Base-by-base conservation (phyloP, 2,329 filamentous ascomycete species). In the Dendryphion nanum region DNA sequence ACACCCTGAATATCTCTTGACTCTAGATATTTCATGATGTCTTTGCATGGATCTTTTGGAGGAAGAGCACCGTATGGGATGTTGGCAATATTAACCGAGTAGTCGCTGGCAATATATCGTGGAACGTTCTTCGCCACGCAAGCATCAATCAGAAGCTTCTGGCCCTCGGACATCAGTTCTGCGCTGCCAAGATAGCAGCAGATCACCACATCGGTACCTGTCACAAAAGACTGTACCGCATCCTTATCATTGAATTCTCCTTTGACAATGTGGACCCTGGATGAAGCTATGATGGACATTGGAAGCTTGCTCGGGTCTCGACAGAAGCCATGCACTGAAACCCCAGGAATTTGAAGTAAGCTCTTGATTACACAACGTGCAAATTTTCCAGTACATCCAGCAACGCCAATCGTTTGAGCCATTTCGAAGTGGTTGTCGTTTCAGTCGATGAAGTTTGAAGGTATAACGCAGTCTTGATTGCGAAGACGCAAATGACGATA, bases 81-180 rank as follows among this genome's bases (percentile, higher is more conserved):
- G 38, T 64, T 66, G n/a, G 56, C 62, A 37, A 62, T 72, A 37
- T 72, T 69, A 13, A 72, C 18, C 0, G 57, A 42, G 45, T 54
- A 73, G 48, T 72, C 69, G 23, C 63, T 64, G 3, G 68, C 66
- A 7, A 72, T 46, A 41, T 70, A 72, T 2, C 69, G 57, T 14
- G 58, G 45, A 6, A 71, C 66, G 1, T 48, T 44, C 2, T 53
- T 56, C 2, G 41, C 52, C 2, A 63, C 62, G 40, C 66, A 69
- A 2, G 63, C 60, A 40, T 72, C 68, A 19, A 72, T 64, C 5
- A 73, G 57, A 0, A 51, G 29, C 35, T 69, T 70, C 39, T 72
- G 69, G 18, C 68, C 68, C 2, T 68, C 57, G 1, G 61, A 37
- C 70, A 71, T 72, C 21, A 71, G 43, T 6, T 54, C 44, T 13